phyloP scores from a whole-genome alignment of 2,329 filamentous ascomycete species.

The Exophiala viscosa region DNA sequence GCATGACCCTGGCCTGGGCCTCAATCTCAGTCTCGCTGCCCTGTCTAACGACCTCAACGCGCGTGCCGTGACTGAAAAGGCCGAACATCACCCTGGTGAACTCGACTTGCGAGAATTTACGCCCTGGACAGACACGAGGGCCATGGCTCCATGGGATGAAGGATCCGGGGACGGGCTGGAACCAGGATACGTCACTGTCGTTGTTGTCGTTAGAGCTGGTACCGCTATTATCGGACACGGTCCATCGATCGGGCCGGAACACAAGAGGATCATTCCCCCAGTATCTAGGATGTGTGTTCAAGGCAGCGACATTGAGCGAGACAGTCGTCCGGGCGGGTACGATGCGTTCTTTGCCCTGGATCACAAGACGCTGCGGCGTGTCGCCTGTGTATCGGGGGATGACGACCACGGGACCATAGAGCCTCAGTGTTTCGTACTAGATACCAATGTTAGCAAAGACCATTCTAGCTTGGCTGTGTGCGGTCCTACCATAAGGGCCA shows the following conservation, averaged over 20 bases:
- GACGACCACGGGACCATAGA: conserved; percentile 27
- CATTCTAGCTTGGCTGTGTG: too few relatives aligned
- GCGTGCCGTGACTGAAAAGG: conserved; percentile 14
- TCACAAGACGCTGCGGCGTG: conserved; percentile 15
- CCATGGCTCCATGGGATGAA: conserved; percentile 34
- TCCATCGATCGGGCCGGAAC: conserved; percentile 39
- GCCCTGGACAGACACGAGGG: conserved; percentile 33
- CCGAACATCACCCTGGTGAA: conserved; percentile 33
- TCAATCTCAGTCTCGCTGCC: conserved; percentile 10
- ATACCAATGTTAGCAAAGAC: not conserved
- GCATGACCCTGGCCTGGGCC: conserved; percentile 4
- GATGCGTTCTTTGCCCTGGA: conserved; percentile 16
- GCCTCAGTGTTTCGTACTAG: conserved; percentile 30
- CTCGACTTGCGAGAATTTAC: conserved; percentile 38
- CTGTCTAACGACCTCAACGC: conserved; percentile 16
- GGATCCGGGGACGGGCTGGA: conserved; percentile 27
- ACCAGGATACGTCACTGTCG: conserved; percentile 46
- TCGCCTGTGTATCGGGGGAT: conserved; percentile 23
- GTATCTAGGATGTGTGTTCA: conserved; percentile 30
- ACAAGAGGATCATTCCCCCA: conserved; percentile 30
- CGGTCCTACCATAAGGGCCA: conserved; percentile 47
- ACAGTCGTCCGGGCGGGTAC: conserved; percentile 28
- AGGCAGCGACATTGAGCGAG: conserved; percentile 28
- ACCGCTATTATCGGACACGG: conserved; percentile 30
- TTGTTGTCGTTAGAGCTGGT: conserved; percentile 30